Percentiles rank a stretch among this genome's conserved stretches.
Conservation (phyloP, 345 rosid genomes). For the Clausena lansium region DNA sequence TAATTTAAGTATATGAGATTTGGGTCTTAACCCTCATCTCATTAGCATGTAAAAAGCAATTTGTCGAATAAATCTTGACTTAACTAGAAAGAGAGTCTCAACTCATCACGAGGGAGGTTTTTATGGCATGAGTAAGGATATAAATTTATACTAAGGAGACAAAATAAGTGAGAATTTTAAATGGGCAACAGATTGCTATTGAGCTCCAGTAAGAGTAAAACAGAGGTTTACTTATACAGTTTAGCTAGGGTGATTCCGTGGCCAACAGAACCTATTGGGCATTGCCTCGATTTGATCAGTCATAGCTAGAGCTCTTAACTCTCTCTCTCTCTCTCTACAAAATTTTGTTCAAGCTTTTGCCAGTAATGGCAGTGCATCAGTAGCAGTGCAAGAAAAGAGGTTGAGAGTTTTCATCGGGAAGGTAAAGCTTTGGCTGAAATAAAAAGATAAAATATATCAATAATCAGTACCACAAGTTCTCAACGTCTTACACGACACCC, state of each 20-base stretch:
- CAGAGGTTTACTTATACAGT: not conserved
- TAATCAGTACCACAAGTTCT: too few relatives aligned
- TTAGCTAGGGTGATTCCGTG: conserved; percentile 21
- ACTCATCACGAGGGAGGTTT: too few relatives aligned
- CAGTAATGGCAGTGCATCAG: conserved; percentile 71
- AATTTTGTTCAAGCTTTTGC: conserved; percentile 34
- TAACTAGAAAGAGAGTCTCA: too few relatives aligned
- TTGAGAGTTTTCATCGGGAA: conserved; percentile 77
- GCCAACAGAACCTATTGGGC: conserved; percentile 15
- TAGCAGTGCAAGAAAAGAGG: conserved; percentile 55
- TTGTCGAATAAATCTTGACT: too few relatives aligned
- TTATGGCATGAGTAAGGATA: too few relatives aligned
- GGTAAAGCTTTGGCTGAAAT: conserved; percentile 43
- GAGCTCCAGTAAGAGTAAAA: not conserved
- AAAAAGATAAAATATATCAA: not conserved
- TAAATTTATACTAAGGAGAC: not conserved
- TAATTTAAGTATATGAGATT: too few relatives aligned
- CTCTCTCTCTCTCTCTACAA: conserved; percentile 22
- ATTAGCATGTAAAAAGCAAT: too few relatives aligned
- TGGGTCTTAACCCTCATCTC: too few relatives aligned
- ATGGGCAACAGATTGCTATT: conserved; percentile 19
- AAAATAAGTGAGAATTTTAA: conserved; percentile 22
- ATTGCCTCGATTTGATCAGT: conserved; percentile 65
- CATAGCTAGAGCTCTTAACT: conserved; percentile 16
- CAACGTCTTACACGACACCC: not conserved